Evolutionary conservation across 1,139 yeast species (phyloP).

Genomic region (Torulaspora pretoriensis): DNA sequence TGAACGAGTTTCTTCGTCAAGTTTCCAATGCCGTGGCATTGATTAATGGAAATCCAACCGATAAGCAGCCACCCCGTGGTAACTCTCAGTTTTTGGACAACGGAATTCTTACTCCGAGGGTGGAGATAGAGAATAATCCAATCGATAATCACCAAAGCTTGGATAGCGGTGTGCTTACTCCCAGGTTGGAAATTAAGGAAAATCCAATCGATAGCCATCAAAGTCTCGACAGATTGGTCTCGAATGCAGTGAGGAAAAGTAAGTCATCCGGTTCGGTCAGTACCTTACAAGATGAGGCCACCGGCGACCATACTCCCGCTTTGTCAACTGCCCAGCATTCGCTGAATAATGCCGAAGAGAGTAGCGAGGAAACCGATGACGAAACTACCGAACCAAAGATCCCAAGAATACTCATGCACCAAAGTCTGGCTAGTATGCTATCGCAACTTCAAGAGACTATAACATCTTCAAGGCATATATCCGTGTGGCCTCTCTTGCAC

Average conservation of each 20-base stretch:
- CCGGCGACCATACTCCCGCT: constrained; percentile 13
- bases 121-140: constrained; percentile 11
- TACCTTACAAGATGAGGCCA: constrained; percentile 11
- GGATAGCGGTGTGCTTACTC: constrained; percentile 10
- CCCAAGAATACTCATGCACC: constrained; percentile 48
- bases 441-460: constrained; percentile 62
- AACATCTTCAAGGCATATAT: constrained; percentile 47
- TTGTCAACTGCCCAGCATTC: constrained; percentile 12
- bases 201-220: constrained; percentile 14
- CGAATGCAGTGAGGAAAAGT: constrained; percentile 4
- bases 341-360: constrained; percentile 3
- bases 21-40: constrained; percentile 6
- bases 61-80: not conserved
- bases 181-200: constrained; percentile 8
- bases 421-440: constrained; percentile 52
- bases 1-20: constrained; percentile 43
- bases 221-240: constrained; percentile 8
- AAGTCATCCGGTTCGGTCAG: constrained; percentile 14
- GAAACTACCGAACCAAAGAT: constrained; percentile 15
- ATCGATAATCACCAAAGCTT: constrained; percentile 12
- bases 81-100: constrained; percentile 1
- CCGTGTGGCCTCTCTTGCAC: constrained; percentile 76
- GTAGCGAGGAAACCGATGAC: constrained; percentile 5
- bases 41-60: not conserved
- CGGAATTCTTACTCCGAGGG: constrained; percentile 12